A percentile compares a stretch with the other conserved stretches of the same genome.
phyloP scores from a whole-genome alignment of 2,329 filamentous ascomycete species.

The Colletotrichum phormii region DNA sequence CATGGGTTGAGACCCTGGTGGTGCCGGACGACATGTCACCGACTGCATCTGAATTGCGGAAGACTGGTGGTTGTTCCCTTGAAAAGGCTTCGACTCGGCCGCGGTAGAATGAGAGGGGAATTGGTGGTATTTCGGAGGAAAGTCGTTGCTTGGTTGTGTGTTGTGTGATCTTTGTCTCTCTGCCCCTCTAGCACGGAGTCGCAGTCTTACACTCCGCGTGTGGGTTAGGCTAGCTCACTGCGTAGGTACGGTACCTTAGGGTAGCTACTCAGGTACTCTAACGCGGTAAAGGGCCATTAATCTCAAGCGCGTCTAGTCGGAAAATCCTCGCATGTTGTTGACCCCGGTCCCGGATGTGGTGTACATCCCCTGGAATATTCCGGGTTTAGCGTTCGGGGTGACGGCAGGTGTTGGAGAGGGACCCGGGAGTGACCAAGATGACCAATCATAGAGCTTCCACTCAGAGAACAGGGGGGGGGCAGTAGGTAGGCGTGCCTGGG shows the following conservation, averaged over 20 bases:
- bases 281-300: conserved; percentile 33
- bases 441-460: conserved; percentile 25
- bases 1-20: conserved; percentile 53
- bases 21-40: conserved; percentile 55
- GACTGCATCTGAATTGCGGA: conserved; percentile 48
- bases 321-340: conserved; percentile 35
- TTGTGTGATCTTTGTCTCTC: conserved; percentile 6
- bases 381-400: conserved; percentile 18
- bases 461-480: conserved; percentile 15
- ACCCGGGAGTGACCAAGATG: background rate
- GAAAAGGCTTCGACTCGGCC: background rate
- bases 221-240: conserved; percentile 4
- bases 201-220: conserved; percentile 1
- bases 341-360: conserved; percentile 16
- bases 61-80: background rate
- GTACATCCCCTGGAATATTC: conserved; percentile 30
- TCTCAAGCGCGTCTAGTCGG: conserved; percentile 31
- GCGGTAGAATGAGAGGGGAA: background rate
- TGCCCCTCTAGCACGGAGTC: conserved; percentile 27
- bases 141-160: background rate
- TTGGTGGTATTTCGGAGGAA: background rate
- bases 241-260: background rate
- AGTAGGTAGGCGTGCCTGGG: background rate
- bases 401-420: conserved; percentile 10
- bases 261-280: background rate